Base-by-base conservation (phyloP, 257 asterid genomes). In the Solanum arcanum region DNA sequence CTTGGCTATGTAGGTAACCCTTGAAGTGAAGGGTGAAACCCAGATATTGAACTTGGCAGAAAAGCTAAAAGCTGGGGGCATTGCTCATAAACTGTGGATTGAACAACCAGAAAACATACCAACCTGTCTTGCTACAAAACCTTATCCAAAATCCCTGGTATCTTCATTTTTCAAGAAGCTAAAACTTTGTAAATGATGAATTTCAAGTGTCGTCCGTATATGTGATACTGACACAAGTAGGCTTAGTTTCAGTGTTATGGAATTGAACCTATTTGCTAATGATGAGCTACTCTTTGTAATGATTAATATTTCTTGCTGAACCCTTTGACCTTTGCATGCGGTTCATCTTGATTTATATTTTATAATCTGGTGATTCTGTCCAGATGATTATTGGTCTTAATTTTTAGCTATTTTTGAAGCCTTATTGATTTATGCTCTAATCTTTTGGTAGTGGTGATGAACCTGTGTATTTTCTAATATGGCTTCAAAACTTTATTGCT, bases 31-130 rank as follows among this genome's bases (percentile, higher is more conserved):
- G 90, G 98, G 97, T 29, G 98, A 95, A 91, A 73, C 96, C 66
- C 98, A 95, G 92, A 75, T 97, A 64, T 42, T 92, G 41, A 95
- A 89, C 92, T 90, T 97, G 89, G 92, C 97, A 1, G 99, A 92
- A 82, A 95, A 95, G 91, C 93, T 97, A 64, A 95, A 92, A 87
- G 92, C 89, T 0, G 94, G 92, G 27, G 94, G 93, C 85, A 91
- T 97, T 82, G 94, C 92, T 92, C 96, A 95, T 89, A 97, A 95
- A 91, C 88, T 97, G 88, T 97, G 99, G 99, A 92, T 94, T 82
- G 99, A 97, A 89, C 98, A 94, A 83, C 99, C 99, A 0, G 99
- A 97, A 94, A 94, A 95, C 88, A 90, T 93, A 70, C 91, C 99
- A 25, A 95, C 99, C 31, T 95, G 99, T 93, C 95, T 97, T 83